Evolutionary conservation across 371 early-diverging fungal species (phyloP).

Genomic region (Quaeritorhiza haematococci): DNA sequence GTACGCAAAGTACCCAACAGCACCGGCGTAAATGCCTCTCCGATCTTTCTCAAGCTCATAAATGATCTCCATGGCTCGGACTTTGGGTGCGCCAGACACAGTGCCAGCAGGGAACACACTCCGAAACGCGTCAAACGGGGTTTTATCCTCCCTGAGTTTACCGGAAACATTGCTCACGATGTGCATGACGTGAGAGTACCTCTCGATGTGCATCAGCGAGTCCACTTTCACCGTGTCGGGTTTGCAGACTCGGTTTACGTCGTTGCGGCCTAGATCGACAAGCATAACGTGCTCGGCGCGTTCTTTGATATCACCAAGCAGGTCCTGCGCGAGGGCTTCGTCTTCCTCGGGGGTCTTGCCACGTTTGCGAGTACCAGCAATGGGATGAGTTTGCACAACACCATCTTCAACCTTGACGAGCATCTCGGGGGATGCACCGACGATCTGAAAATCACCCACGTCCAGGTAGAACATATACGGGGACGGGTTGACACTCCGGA

Average conservation of each 20-base stretch:
- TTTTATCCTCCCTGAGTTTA: slow-evolving; percentile 76
- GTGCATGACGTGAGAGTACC: slow-evolving; percentile 96
- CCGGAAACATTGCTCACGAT: slow-evolving; percentile 93
- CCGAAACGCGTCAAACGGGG: slow-evolving; percentile 90
- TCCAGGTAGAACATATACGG: slow-evolving; percentile 99
- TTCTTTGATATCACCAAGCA: slow-evolving; percentile 86
- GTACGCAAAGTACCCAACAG: slow-evolving; percentile 93
- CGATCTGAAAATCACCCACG: slow-evolving; percentile 83
- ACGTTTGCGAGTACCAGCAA: slow-evolving; percentile 92
- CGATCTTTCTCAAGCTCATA: slow-evolving; percentile 82
- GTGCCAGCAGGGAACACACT: slow-evolving; percentile 97
- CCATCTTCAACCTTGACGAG: slow-evolving; percentile 86
- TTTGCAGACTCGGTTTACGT: slow-evolving; percentile 89
- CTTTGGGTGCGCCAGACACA: slow-evolving; percentile 95
- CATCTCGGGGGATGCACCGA: slow-evolving; percentile 97
- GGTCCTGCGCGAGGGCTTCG: slow-evolving; percentile 72
- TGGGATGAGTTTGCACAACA: slow-evolving; percentile 85
- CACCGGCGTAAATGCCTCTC: slow-evolving; percentile 93
- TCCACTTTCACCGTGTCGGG: slow-evolving; percentile 89
- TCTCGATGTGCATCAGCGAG: slow-evolving; percentile 92
- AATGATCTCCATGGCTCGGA: slow-evolving; percentile 91
- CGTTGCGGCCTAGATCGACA: slow-evolving; percentile 96
- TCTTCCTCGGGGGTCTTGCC: slow-evolving; percentile 81
- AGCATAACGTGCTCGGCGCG: slow-evolving; percentile 95
- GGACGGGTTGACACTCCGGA: slow-evolving; percentile 93